Evolutionary conservation across 208 protist genomes (phyloP).

Genomic region (Porcisia deanei): DNA sequence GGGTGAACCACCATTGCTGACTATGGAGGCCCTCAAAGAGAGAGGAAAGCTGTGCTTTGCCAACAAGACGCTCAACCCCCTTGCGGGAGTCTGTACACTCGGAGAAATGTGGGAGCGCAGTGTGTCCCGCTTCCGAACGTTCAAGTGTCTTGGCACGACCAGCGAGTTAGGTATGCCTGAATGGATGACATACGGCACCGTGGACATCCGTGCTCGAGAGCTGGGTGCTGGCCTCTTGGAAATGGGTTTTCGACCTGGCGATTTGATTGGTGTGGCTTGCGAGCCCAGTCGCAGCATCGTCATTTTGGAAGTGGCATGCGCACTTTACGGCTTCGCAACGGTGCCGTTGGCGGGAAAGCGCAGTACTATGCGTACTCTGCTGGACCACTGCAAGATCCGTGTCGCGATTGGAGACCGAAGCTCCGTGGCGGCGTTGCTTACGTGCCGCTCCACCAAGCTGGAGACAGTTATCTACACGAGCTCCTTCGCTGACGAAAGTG

Average conservation of each 20-base stretch:
- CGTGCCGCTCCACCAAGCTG: slow-evolving; percentile 74
- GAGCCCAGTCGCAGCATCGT: slow-evolving; percentile 56
- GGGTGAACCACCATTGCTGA: slow-evolving; percentile 39
- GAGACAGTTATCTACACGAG: slow-evolving; percentile 78
- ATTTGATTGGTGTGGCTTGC: slow-evolving; percentile 79
- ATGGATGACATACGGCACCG: slow-evolving; percentile 75
- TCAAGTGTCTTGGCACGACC: slow-evolving; percentile 62
- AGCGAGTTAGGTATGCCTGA: slow-evolving; percentile 51
- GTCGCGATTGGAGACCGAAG: slow-evolving; percentile 68
- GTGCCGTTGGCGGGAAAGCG: slow-evolving; percentile 69
- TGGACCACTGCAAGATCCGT: slow-evolving; percentile 76
- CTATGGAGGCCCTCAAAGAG: slow-evolving; percentile 47
- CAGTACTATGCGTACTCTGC: slow-evolving; percentile 50
- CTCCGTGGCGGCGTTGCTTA: slow-evolving; percentile 64
- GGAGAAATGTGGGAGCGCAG: slow-evolving; percentile 70
- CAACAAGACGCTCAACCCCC: slow-evolving; percentile 33
- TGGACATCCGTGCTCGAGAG: slow-evolving; percentile 66
- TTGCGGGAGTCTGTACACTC: slow-evolving; percentile 44
- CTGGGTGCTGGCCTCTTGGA: slow-evolving; percentile 66
- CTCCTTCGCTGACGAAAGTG: slow-evolving; percentile 51
- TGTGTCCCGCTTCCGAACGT: slow-evolving; percentile 50
- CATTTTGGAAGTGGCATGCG: slow-evolving; percentile 75
- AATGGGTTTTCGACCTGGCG: slow-evolving; percentile 61
- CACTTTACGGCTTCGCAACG: slow-evolving; percentile 69
- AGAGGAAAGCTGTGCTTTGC: slow-evolving; percentile 35